Conservation (phyloP, 805 yeast species). For the Metschnikowia kofuensis region DNA sequence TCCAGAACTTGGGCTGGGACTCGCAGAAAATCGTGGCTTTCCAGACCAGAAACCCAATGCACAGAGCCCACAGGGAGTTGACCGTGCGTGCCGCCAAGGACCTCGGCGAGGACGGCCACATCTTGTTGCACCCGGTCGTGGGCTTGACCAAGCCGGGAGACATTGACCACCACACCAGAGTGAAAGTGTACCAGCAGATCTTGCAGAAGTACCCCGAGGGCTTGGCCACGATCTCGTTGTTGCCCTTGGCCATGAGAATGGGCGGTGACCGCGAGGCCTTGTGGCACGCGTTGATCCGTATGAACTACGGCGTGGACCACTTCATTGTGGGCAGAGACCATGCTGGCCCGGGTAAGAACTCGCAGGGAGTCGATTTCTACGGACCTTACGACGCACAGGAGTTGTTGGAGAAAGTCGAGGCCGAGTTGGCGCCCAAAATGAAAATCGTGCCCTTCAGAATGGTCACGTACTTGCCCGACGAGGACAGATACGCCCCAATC, state of each 20-base stretch:
- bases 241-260: constrained; percentile 98
- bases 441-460: constrained; percentile 94
- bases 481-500: constrained; percentile 91
- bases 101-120: constrained; percentile 68
- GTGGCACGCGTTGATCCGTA: constrained; percentile 96
- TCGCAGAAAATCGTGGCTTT: constrained; percentile 78
- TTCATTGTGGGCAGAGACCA: constrained; percentile 98
- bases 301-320: constrained; percentile 95
- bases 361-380: constrained; percentile 89
- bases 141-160: constrained; percentile 98
- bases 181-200: constrained; percentile 88
- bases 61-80: constrained; percentile 94
- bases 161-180: constrained; percentile 96
- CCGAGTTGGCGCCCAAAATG: constrained; percentile 66
- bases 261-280: constrained; percentile 98
- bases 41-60: constrained; percentile 99
- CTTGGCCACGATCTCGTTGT: constrained; percentile 81
- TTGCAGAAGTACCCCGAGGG: constrained; percentile 92
- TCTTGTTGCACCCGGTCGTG: constrained; percentile 93
- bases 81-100: constrained; percentile 97
- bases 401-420: constrained; percentile 68
- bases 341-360: constrained; percentile 91
- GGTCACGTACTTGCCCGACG: constrained; percentile 95
- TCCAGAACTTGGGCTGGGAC: constrained; percentile 77
- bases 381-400: constrained; percentile 98